Base-by-base conservation (phyloP, 768 basidiomycete species). In the Russula emetica region DNA sequence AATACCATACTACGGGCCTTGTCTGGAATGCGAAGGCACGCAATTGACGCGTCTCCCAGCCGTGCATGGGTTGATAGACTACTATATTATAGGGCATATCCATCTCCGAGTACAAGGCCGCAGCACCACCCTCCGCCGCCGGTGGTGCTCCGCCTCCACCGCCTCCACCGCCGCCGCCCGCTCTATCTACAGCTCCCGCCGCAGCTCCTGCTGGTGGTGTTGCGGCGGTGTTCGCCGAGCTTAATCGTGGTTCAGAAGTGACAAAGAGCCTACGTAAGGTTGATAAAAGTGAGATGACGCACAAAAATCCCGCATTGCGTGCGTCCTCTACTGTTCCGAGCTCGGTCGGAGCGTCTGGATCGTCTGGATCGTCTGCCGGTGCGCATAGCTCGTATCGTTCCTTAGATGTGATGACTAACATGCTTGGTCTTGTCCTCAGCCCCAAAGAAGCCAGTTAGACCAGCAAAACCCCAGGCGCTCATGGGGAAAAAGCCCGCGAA, bases 281-380 rank as follows among this genome's bases (percentile, higher is more conserved):
- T 32, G 92, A 94, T 72, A 89, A 86, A 79, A 94, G 91, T 67
- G 89, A 98, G 74, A 95, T 96, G 94, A 98, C 94, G 3, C 97
- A 99, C 79, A 98, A 99, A 81, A 98, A 99, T 71, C 96, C 97
- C 0, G 82, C 85, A 11, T 76, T 99, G 42, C 78, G 97, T 34
- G 83, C 79, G 18, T 67, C 77, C 16, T 75, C 77, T 38, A 74
- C 76, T 26, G 91, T 79, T 69, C 85, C 80, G 71, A 80, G 73
- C 70, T 74, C 61, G 20, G 55, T 63, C 20, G 61, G 69, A 16
- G 34, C 71, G 4, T 34, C 36, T 24, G 61, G 69, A 11, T 38
- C 71, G 3, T 34, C 34, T 24, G 61, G 69, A 13, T 38, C 71
- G 3, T 38, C 70, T 22, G 22, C 70, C 68, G 61, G 58, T 57